These are phyloP conservation scores for Macrolepiota albuminosa DNA, from an alignment of 768 basidiomycete species.

Conservation along the genomic window DNA sequence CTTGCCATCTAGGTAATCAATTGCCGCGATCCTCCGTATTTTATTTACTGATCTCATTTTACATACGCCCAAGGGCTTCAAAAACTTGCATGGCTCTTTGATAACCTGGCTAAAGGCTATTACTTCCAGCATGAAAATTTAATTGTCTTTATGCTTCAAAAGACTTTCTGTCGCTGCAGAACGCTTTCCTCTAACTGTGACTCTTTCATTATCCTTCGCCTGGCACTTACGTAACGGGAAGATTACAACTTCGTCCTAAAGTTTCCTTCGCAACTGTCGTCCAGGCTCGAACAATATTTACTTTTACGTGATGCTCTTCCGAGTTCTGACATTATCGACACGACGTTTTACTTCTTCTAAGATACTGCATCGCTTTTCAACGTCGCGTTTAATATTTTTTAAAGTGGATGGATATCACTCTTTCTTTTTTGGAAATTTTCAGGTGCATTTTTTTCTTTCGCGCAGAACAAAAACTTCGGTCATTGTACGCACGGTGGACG, in stretches of 20 bases:
- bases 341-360: neutral
- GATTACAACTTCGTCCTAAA: neutral
- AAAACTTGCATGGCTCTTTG: neutral
- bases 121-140: neutral
- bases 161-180: neutral
- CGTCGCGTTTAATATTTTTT: neutral
- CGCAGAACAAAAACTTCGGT: neutral
- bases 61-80: neutral
- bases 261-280: neutral
- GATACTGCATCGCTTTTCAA: neutral
- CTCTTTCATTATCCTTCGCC: neutral
- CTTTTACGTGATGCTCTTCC: neutral
- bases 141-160: neutral
- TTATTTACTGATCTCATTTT: neutral
- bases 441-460: neutral
- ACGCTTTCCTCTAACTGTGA: neutral
- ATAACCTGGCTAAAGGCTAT: neutral
- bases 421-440: too few relatives aligned
- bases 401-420: neutral
- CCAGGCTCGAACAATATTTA: neutral
- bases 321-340: neutral
- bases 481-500: neutral
- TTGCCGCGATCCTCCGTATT: neutral
- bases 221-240: neutral
- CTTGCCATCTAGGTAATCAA: too few relatives aligned